Conservation (phyloP, 352 stramenopile species). For the Globisporangium nodosum region DNA sequence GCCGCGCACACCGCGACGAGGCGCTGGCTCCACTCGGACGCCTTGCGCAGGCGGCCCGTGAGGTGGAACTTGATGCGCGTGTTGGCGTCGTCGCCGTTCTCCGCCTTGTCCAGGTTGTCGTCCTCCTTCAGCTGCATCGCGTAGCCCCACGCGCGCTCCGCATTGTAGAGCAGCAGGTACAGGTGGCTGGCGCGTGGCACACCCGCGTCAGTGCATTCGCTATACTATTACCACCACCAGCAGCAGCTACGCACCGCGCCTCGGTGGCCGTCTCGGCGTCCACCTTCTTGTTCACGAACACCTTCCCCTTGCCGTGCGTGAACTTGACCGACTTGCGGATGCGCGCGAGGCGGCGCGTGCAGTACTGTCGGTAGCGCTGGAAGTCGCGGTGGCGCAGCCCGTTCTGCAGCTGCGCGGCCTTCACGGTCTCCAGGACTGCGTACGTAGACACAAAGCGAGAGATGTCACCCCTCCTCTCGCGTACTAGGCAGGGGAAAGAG, state of each 20-base stretch:
- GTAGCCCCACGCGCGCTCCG: conserved; percentile 88
- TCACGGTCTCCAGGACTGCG: conserved; percentile 82
- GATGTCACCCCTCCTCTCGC: neutral
- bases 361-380: conserved; percentile 90
- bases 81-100: conserved; percentile 81
- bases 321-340: conserved; percentile 88
- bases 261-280: conserved; percentile 71
- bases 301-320: conserved; percentile 83
- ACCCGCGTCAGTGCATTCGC: neutral
- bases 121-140: conserved; percentile 90
- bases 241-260: conserved; percentile 24
- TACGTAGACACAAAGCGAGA: neutral
- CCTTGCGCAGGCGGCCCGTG: conserved; percentile 83
- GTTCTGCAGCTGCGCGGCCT: conserved; percentile 87
- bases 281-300: conserved; percentile 81
- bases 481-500: neutral
- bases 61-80: conserved; percentile 88
- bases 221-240: neutral
- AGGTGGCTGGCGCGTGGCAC: conserved; percentile 29
- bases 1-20: conserved; percentile 71
- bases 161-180: conserved; percentile 88
- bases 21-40: conserved; percentile 80
- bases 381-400: conserved; percentile 88
- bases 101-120: conserved; percentile 82
- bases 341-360: conserved; percentile 74